Evolutionary conservation across 2,329 filamentous ascomycete species (phyloP).

Genomic region (Talaromyces pinophilus): DNA sequence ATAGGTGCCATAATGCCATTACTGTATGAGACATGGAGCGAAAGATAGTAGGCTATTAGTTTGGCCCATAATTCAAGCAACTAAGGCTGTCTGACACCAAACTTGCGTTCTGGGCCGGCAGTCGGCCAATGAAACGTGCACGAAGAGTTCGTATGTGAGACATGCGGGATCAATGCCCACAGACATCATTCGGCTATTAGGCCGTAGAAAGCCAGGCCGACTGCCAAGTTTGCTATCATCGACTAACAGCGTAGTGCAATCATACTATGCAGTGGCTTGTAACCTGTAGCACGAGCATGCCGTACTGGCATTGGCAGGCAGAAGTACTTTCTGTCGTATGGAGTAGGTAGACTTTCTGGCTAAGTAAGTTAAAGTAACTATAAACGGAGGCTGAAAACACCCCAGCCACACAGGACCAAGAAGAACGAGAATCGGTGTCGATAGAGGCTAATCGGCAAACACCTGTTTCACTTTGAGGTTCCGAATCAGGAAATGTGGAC

Average conservation of each 20-base stretch:
- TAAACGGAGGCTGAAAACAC: background rate
- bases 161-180: conserved; percentile 14
- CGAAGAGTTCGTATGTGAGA: conserved; percentile 12
- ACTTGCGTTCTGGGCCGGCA: background rate
- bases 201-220: background rate
- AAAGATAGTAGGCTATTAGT: background rate
- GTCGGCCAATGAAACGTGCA: conserved; percentile 9
- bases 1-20: background rate
- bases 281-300: background rate
- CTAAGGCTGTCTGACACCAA: background rate
- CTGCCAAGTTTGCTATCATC: background rate
- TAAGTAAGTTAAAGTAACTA: background rate
- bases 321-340: background rate
- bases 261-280: background rate
- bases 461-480: background rate
- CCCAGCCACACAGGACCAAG: background rate
- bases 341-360: background rate
- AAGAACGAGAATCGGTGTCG: background rate
- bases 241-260: background rate
- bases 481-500: background rate
- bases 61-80: background rate
- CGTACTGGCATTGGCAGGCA: background rate
- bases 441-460: background rate
- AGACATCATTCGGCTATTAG: background rate
- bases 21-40: background rate